phyloP scores from a whole-genome alignment of 352 stramenopile genomes.

The Phytopythium litorale region DNA sequence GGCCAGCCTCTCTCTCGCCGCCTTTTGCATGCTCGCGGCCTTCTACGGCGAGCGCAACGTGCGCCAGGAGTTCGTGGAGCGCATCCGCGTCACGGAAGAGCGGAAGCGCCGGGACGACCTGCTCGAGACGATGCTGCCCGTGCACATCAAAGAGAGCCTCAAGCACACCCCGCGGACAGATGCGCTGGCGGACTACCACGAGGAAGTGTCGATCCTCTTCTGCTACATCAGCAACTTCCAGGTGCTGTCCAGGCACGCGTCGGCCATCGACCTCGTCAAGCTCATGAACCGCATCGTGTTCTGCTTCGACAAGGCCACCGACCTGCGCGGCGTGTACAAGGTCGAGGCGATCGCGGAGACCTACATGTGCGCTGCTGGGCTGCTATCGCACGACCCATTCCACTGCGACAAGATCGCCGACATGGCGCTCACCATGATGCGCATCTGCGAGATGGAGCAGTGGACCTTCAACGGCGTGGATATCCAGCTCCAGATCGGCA shows the following conservation, averaged over 20 bases:
- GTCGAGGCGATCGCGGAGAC: constrained; percentile 85
- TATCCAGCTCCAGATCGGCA: constrained; percentile 80
- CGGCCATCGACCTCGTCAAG: constrained; percentile 74
- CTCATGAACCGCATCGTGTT: constrained; percentile 87
- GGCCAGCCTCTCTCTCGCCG: constrained; percentile 42
- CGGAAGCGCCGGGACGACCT: constrained; percentile 65
- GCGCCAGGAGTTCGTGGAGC: constrained; percentile 58
- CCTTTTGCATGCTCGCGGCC: constrained; percentile 66
- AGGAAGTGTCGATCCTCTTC: constrained; percentile 81
- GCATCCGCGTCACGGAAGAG: constrained; percentile 55
- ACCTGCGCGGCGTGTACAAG: constrained; percentile 77
- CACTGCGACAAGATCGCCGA: constrained; percentile 73
- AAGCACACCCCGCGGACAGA: constrained; percentile 61
- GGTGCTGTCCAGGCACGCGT: constrained; percentile 53
- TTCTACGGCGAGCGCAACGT: constrained; percentile 67
- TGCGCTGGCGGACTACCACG: constrained; percentile 62
- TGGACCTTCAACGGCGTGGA: constrained; percentile 71
- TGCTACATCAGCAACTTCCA: constrained; percentile 85
- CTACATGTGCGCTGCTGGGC: constrained; percentile 77
- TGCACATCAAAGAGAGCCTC: constrained; percentile 74
- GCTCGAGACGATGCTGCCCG: constrained; percentile 70
- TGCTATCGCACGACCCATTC: constrained; percentile 58
- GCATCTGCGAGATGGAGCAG: constrained; percentile 59
- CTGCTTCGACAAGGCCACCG: constrained; percentile 76
- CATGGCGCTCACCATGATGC: constrained; percentile 75